Conservation (phyloP, 2,329 filamentous ascomycete species). For the Diaporthe sp. region DNA sequence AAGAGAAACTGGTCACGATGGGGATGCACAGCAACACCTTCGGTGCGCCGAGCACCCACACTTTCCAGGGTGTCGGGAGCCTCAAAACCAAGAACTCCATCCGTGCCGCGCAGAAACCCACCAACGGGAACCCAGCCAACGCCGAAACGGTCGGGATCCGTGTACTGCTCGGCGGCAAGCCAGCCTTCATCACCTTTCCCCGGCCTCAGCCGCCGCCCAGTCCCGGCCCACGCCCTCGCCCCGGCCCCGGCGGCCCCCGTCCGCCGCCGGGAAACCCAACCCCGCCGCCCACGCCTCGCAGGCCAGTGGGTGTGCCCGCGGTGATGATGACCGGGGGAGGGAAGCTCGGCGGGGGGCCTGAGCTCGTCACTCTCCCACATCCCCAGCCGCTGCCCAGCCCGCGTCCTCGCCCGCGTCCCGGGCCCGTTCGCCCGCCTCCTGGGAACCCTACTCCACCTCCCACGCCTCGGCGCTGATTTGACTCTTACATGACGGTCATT, state of each 20-base stretch:
- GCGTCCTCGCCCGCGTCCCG: conserved; percentile 33
- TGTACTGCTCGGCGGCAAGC: conserved; percentile 4
- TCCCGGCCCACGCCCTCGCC: conserved; percentile 33
- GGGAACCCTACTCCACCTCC: conserved; percentile 36
- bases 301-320: not conserved
- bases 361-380: not conserved
- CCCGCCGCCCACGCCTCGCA: conserved; percentile 34
- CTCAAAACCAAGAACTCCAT: not conserved
- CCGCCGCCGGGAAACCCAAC: conserved; percentile 35
- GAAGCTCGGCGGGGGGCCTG: not conserved
- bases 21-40: conserved; percentile 9
- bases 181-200: conserved; percentile 18
- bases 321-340: not conserved
- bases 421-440: conserved; percentile 32
- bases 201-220: conserved; percentile 36
- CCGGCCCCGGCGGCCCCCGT: conserved; percentile 26
- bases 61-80: not conserved
- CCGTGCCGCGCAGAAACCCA: not conserved
- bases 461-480: conserved; percentile 25
- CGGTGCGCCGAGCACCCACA: not conserved
- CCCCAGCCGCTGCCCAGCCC: conserved; percentile 36
- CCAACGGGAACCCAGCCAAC: not conserved
- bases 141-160: not conserved
- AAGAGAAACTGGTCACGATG: not conserved
- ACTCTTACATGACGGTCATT: too few species aligned